Percentiles rank a stretch among this genome's conserved stretches.
Conservation (phyloP, 2,329 filamentous ascomycete genomes). For the Graphiopsis chlorocephala region DNA sequence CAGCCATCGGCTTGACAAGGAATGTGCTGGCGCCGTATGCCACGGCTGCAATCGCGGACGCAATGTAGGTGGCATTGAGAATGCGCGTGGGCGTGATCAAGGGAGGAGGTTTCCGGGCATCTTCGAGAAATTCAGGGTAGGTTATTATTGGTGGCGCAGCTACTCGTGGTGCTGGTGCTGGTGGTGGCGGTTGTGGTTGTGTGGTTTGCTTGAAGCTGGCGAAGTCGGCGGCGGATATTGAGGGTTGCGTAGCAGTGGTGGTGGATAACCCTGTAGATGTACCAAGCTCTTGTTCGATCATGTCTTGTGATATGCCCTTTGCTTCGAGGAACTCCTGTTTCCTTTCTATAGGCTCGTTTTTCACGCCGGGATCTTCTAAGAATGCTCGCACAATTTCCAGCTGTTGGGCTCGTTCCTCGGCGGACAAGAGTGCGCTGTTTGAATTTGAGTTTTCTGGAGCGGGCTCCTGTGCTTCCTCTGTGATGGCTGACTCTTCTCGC, state of each 20-base stretch:
- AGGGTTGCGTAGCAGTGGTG: neutral
- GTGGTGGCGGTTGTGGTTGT: neutral
- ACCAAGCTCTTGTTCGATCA: conserved; percentile 66
- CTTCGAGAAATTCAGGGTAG: conserved; percentile 63
- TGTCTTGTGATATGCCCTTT: conserved; percentile 67
- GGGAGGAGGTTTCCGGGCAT: conserved; percentile 58
- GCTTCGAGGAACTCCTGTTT: conserved; percentile 74
- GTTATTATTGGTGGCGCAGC: conserved; percentile 60
- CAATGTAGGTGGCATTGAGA: conserved; percentile 55
- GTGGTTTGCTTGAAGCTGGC: conserved; percentile 23
- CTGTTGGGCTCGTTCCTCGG: conserved; percentile 22
- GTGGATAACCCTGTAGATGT: neutral
- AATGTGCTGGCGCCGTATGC: conserved; percentile 71
- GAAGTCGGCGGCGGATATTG: conserved; percentile 27
- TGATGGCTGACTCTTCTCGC: conserved; percentile 2
- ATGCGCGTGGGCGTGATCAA: conserved; percentile 57
- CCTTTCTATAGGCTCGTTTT: conserved; percentile 64
- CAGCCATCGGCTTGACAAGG: conserved; percentile 62
- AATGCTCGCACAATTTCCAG: conserved; percentile 72
- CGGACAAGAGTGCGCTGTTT: neutral
- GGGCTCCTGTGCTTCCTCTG: neutral
- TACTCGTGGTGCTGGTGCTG: conserved; percentile 24
- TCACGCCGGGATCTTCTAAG: conserved; percentile 70
- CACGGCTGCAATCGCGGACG: conserved; percentile 54
- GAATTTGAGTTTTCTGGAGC: neutral